Conservation (phyloP, 352 stramenopile species). For the Globisporangium barbulae region DNA sequence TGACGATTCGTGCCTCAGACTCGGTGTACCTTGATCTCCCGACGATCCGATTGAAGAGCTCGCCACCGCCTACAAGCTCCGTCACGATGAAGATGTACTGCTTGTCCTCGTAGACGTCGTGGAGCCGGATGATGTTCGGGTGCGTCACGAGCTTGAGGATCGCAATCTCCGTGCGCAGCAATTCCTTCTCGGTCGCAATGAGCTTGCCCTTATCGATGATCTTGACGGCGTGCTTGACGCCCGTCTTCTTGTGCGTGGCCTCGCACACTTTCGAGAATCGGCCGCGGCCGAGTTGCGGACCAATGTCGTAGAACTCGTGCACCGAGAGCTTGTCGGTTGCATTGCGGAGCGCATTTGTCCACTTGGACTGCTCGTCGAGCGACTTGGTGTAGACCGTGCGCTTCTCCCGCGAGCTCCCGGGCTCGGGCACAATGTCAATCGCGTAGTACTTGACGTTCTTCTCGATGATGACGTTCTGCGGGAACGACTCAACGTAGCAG, state of each 20-base stretch:
- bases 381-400: constrained; percentile 83
- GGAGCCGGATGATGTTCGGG: constrained; percentile 81
- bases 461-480: constrained; percentile 60
- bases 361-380: constrained; percentile 71
- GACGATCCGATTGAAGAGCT: constrained; percentile 97
- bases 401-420: constrained; percentile 60
- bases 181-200: constrained; percentile 81
- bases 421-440: constrained; percentile 84
- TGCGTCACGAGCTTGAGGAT: constrained; percentile 93
- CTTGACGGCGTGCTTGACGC: constrained; percentile 87
- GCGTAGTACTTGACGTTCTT: constrained; percentile 83
- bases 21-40: constrained; percentile 85
- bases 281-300: constrained; percentile 82
- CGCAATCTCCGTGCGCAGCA: constrained; percentile 92
- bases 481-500: constrained; percentile 70
- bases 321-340: constrained; percentile 89
- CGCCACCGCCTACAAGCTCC: constrained; percentile 94
- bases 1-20: constrained; percentile 82
- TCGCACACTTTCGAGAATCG: constrained; percentile 89
- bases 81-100: constrained; percentile 98
- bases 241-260: constrained; percentile 55
- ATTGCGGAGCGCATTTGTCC: constrained; percentile 66
- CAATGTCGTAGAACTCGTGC: constrained; percentile 89
- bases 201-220: constrained; percentile 93
- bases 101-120: constrained; percentile 91